Evolutionary conservation across 2,329 filamentous ascomycete species (phyloP).

Genomic region (Fusarium chlamydosporum): DNA sequence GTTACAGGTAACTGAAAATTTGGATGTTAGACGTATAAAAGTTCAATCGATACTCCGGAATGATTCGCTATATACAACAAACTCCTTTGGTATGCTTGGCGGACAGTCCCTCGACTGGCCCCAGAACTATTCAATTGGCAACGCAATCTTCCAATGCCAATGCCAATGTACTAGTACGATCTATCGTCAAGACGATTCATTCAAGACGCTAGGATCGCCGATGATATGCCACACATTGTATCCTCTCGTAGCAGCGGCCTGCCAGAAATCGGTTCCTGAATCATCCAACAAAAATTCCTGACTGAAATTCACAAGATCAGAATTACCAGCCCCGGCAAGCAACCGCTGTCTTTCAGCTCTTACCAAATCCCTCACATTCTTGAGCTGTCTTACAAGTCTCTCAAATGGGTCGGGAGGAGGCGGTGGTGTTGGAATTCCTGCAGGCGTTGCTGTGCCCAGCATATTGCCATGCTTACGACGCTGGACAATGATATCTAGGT

Average conservation of each 20-base stretch:
- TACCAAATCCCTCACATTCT: slow-evolving; percentile 52
- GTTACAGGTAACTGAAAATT: slow-evolving; percentile 21
- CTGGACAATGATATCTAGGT: slow-evolving; percentile 51
- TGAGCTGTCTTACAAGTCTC: slow-evolving; percentile 53
- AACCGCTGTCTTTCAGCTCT: slow-evolving; percentile 52
- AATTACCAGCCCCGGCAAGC: slow-evolving; percentile 42
- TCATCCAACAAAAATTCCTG: slow-evolving; percentile 47
- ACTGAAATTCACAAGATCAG: slow-evolving; percentile 37
- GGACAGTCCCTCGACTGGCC: not conserved
- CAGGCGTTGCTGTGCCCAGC: slow-evolving; percentile 22
- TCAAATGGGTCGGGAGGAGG: slow-evolving; percentile 53
- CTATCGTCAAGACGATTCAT: slow-evolving; percentile 30
- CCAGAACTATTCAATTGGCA: slow-evolving; percentile 2
- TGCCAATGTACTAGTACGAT: not conserved
- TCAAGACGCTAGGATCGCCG: slow-evolving; percentile 48
- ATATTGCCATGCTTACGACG: slow-evolving; percentile 51
- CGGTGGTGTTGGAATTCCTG: slow-evolving; percentile 22
- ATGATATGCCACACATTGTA: slow-evolving; percentile 51
- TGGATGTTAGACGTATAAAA: not conserved
- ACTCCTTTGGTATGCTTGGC: slow-evolving; percentile 12
- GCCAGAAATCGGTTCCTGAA: slow-evolving; percentile 49
- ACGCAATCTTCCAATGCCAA: slow-evolving; percentile 7
- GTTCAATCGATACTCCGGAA: slow-evolving; percentile 8
- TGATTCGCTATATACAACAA: slow-evolving; percentile 17
- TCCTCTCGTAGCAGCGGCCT: slow-evolving; percentile 41